Evolutionary conservation across 2,329 filamentous ascomycete genomes (phyloP).

Genomic region (Alternaria sp.): DNA sequence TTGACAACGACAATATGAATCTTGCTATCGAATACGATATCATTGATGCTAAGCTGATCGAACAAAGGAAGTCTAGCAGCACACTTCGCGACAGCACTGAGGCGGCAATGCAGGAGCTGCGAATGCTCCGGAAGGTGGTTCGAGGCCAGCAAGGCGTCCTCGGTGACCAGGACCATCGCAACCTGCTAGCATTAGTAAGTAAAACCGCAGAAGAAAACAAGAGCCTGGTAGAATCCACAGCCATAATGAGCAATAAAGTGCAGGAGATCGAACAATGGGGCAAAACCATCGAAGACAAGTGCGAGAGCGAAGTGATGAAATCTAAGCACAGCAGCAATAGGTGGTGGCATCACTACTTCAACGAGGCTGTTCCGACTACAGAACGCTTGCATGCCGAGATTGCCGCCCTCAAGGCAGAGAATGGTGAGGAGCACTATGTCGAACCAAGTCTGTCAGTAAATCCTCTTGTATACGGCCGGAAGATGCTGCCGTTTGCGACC

Average conservation of each 20-base stretch:
- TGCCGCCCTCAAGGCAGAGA: conserved; percentile 5
- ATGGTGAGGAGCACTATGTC: not conserved
- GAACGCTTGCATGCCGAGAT: conserved; percentile 4
- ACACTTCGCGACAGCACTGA: not conserved
- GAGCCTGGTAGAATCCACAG: not conserved
- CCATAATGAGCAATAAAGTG: not conserved
- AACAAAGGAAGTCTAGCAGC: not conserved
- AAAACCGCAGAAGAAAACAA: not conserved
- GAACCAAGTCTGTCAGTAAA: not conserved
- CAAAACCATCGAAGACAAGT: conserved; percentile 3
- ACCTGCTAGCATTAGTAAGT: not conserved
- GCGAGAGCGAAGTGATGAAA: not conserved
- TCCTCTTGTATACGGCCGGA: not conserved
- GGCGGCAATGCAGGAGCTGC: not conserved
- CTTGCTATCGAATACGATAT: not conserved
- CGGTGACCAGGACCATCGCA: not conserved
- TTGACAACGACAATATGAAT: not conserved
- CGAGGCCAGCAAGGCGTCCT: not conserved
- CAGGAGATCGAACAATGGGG: not conserved
- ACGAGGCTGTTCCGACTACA: conserved; percentile 4
- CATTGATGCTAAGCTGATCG: not conserved
- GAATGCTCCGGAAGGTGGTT: not conserved
- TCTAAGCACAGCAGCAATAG: not conserved
- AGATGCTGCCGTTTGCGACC: not conserved
- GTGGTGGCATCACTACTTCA: not conserved